Evolutionary conservation across 2,329 filamentous ascomycete species (phyloP).

Genomic region (Pseudocercospora macadamiae): DNA sequence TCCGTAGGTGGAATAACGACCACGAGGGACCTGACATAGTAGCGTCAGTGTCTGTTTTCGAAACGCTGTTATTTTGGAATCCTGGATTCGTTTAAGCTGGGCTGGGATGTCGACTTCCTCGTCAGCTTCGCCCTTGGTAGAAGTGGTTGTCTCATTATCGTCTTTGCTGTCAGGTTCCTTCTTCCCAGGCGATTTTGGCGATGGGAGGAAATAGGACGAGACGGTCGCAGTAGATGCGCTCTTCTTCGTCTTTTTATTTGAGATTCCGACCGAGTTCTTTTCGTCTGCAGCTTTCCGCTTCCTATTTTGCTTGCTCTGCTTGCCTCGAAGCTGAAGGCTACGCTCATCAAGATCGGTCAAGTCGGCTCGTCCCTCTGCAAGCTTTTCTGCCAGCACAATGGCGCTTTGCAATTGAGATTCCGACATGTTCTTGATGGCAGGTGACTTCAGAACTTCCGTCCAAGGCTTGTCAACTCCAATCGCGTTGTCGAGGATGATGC

Average conservation of each 20-base stretch:
- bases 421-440: conserved; percentile 50
- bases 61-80: conserved; percentile 55
- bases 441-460: conserved; percentile 46
- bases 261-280: not conserved
- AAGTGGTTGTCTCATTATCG: conserved; percentile 1
- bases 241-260: conserved; percentile 31
- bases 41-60: conserved; percentile 43
- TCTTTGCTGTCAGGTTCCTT: not conserved
- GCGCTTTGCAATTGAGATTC: conserved; percentile 41
- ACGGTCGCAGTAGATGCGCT: conserved; percentile 22
- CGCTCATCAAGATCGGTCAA: conserved; percentile 44
- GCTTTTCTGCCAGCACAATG: conserved; percentile 43
- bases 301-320: conserved; percentile 29
- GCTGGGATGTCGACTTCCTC: conserved; percentile 23
- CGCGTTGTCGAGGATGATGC: conserved; percentile 49
- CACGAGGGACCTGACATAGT: conserved; percentile 40
- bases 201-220: conserved; percentile 37
- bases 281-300: conserved; percentile 25
- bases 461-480: conserved; percentile 46
- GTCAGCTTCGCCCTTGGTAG: not conserved
- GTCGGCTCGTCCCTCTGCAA: conserved; percentile 42
- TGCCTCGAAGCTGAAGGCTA: conserved; percentile 46
- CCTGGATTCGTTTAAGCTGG: conserved; percentile 45
- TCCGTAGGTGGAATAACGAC: conserved; percentile 42
- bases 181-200: conserved; percentile 22